These are phyloP conservation scores for Raddia distichophylla DNA, from an alignment of 176 grass and related monocot genomes.

Conservation along the genomic window DNA sequence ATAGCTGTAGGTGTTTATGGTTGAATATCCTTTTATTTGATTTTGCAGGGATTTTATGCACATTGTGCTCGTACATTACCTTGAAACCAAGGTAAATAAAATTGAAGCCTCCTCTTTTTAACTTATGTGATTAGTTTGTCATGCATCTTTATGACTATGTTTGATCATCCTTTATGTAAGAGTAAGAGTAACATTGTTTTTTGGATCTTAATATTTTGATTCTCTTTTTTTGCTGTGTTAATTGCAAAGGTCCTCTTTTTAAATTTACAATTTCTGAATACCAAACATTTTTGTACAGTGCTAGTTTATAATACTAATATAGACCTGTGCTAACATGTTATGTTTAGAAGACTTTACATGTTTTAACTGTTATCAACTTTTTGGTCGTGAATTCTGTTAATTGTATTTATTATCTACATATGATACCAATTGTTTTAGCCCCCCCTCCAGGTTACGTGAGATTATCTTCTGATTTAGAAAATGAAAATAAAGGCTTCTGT, in stretches of 20 bases:
- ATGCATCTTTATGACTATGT: not conserved
- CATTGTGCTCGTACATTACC: conserved; percentile 81
- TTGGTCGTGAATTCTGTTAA: not conserved
- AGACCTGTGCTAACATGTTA: not conserved
- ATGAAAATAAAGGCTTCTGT: not conserved
- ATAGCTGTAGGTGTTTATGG: not conserved
- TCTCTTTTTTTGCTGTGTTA: not conserved
- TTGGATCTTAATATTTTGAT: not conserved
- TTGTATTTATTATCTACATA: not conserved
- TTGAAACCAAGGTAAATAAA: conserved; percentile 67
- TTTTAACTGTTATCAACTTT: not conserved
- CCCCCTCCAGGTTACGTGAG: not conserved
- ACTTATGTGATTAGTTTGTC: conserved; percentile 4
- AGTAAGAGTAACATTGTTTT: not conserved
- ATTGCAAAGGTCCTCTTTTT: not conserved
- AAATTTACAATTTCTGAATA: not conserved
- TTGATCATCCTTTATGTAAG: not conserved
- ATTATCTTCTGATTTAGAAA: not conserved
- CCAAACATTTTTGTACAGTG: not conserved
- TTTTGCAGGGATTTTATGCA: conserved; percentile 76
- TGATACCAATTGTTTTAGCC: not conserved
- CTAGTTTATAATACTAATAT: conserved; percentile 11
- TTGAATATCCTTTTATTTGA: conserved; percentile 26
- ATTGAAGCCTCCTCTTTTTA: not conserved
- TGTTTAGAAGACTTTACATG: not conserved